phyloP scores from a whole-genome alignment of 2,329 filamentous ascomycete species.

The Fusarium siculi region DNA sequence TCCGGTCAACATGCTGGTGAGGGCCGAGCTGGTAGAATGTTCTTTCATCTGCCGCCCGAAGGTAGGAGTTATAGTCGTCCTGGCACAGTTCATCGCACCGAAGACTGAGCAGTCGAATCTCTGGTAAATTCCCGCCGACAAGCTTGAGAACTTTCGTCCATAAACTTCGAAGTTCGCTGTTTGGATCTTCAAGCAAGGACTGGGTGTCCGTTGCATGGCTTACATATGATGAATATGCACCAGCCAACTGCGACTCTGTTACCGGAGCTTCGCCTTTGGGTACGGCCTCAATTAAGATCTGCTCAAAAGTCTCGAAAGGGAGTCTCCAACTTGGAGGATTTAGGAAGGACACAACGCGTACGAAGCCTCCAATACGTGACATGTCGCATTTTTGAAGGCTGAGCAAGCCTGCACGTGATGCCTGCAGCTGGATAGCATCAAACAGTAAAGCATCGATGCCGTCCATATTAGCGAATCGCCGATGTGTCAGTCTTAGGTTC shows the following conservation, averaged over 20 bases:
- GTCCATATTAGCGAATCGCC: accelerated
- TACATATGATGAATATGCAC: not conserved
- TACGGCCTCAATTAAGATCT: accelerated
- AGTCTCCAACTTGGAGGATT: not conserved
- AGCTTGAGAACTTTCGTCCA: not conserved
- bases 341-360: accelerated
- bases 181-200: not conserved
- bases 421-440: not conserved
- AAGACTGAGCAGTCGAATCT: not conserved
- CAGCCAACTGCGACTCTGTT: not conserved
- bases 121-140: not conserved
- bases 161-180: not conserved
- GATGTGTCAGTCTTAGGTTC: not conserved
- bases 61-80: not conserved
- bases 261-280: not conserved
- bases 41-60: accelerated
- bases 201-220: accelerated
- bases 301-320: not conserved
- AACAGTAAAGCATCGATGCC: not conserved
- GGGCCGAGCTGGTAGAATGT: not conserved
- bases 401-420: not conserved
- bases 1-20: not conserved
- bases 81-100: not conserved
- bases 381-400: not conserved
- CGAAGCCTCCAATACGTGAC: not conserved